A percentile compares a stretch with the other conserved stretches of the same genome.
These are phyloP conservation scores for Houttuynia cordata DNA, from an alignment of 164 flowering plant species.

Conservation along the genomic window DNA sequence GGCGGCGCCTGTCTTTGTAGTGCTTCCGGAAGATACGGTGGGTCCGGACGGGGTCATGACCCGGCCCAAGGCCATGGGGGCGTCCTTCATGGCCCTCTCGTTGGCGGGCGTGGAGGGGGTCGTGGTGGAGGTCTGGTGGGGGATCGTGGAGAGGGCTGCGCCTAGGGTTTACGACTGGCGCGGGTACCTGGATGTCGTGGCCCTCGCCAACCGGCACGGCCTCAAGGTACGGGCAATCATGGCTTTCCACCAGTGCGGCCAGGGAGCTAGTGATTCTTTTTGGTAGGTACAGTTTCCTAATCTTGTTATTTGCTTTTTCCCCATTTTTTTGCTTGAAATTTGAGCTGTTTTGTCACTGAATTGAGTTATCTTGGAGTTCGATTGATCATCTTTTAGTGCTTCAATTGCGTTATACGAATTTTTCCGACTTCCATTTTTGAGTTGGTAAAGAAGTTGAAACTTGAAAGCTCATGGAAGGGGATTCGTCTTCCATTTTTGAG, in stretches of 20 bases:
- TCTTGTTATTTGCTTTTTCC: background rate
- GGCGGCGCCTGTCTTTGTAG: slow-evolving; percentile 47
- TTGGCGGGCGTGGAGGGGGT: slow-evolving; percentile 60
- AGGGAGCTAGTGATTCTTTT: slow-evolving; percentile 33
- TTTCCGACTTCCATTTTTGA: too few relatives aligned
- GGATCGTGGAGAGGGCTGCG: slow-evolving; percentile 48
- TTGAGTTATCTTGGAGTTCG: too few relatives aligned
- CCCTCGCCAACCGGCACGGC: slow-evolving; percentile 28
- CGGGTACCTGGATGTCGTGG: slow-evolving; percentile 44
- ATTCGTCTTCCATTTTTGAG: too few relatives aligned
- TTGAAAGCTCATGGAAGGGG: too few relatives aligned
- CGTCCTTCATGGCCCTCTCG: slow-evolving; percentile 34
- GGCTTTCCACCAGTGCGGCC: slow-evolving; percentile 60
- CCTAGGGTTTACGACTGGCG: slow-evolving; percentile 52
- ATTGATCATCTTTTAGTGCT: too few relatives aligned
- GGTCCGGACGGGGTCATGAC: slow-evolving; percentile 14
- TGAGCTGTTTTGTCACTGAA: too few relatives aligned
- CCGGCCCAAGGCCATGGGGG: slow-evolving; percentile 26
- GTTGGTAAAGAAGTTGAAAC: too few relatives aligned
- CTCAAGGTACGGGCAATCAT: slow-evolving; percentile 55
- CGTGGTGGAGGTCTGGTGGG: slow-evolving; percentile 78
- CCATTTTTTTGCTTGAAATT: too few relatives aligned
- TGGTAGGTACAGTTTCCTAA: slow-evolving; percentile 12
- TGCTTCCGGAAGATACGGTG: slow-evolving; percentile 35
- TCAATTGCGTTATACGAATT: too few relatives aligned